Evolutionary conservation across 2,329 filamentous ascomycete species (phyloP), one percentile per base, ranked within the genome.

Genomic region (Catunica adiposa): DNA sequence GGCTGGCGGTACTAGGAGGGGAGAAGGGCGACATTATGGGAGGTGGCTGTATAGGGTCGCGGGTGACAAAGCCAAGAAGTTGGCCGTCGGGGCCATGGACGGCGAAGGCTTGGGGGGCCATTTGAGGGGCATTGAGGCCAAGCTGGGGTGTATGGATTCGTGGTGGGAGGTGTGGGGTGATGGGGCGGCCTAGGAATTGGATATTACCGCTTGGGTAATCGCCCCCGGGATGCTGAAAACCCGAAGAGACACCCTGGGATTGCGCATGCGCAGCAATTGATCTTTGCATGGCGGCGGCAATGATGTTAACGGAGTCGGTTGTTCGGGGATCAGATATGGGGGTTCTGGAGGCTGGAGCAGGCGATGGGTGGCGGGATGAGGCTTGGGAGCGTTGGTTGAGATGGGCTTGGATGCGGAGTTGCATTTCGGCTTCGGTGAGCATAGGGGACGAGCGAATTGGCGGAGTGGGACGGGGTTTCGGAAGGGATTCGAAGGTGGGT

Each of bases 401-500:
- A 42, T 58, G 56, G 26, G 53, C 53, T 4, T 58, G 53, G 42
- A 58, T 58, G 40, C 56, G 56, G 50, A 50, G 53, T 44, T 58
- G 53, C 53, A 58, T 58, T 23, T 58, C 56, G 40, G 53, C 53
- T 37, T 58, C 56, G 3, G 56, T 58, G n/a, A 58, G 53, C 38
- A 55, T 51, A 6, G 53, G 53, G 11, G 56, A 58, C 9, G 56
- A 55, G 40, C 53, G 53, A 15, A 58, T 48, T 3, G 53, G 20
- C 4, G 56, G 56, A n/a, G 50, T 53, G 46, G 51, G 56, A 2
- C 44, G 51, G 9, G 53, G 38, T 17, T 17, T n/a, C 14, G 48
- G 47, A 4, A 37, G 38, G 4, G 56, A n/a, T 8, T 31, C 44
- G 38, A 25, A 17, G 22, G 22, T 22, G 20, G 34, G 40, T 5